Conservation (phyloP, 257 asterid species). For the Verbena officinalis region DNA sequence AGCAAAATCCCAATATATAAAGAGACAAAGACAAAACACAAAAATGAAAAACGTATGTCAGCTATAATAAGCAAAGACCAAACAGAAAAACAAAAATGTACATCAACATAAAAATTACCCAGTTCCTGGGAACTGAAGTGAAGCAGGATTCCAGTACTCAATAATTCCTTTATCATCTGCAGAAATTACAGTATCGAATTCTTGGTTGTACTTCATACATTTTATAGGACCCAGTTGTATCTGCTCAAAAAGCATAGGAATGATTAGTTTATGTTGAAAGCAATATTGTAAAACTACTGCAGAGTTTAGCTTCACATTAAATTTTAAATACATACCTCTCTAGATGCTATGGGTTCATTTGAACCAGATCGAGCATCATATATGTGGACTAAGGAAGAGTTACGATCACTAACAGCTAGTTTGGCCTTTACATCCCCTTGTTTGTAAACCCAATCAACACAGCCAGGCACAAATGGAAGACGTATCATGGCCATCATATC, state of each 20-base stretch:
- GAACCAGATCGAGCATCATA: slow-evolving; percentile 94
- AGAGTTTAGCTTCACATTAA: slow-evolving; percentile 22
- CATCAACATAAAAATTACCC: slow-evolving; percentile 46
- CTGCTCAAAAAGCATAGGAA: slow-evolving; percentile 46
- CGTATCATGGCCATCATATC: slow-evolving; percentile 99
- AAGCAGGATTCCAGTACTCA: slow-evolving; percentile 92
- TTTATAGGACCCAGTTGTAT: slow-evolving; percentile 76
- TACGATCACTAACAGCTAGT: slow-evolving; percentile 85
- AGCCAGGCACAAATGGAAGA: slow-evolving; percentile 86
- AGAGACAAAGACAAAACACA: slow-evolving; percentile 18
- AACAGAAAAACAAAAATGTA: background rate
- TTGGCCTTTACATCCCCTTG: slow-evolving; percentile 92
- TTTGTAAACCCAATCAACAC: slow-evolving; percentile 90
- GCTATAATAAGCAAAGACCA: slow-evolving; percentile 2
- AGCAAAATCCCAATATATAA: slow-evolving; percentile 18
- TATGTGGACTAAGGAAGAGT: slow-evolving; percentile 79
- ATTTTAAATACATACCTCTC: slow-evolving; percentile 56
- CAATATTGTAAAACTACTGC: slow-evolving; percentile 18
- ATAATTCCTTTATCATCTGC: slow-evolving; percentile 95
- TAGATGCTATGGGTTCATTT: slow-evolving; percentile 76
- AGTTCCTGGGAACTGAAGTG: slow-evolving; percentile 85
- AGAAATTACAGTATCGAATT: slow-evolving; percentile 79
- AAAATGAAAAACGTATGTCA: slow-evolving; percentile 1
- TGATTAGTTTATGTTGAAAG: slow-evolving; percentile 17
- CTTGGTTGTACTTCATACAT: slow-evolving; percentile 92